Evolutionary conservation across 345 rosid genomes (phyloP).

Genomic region (Aurinia saxatilis): DNA sequence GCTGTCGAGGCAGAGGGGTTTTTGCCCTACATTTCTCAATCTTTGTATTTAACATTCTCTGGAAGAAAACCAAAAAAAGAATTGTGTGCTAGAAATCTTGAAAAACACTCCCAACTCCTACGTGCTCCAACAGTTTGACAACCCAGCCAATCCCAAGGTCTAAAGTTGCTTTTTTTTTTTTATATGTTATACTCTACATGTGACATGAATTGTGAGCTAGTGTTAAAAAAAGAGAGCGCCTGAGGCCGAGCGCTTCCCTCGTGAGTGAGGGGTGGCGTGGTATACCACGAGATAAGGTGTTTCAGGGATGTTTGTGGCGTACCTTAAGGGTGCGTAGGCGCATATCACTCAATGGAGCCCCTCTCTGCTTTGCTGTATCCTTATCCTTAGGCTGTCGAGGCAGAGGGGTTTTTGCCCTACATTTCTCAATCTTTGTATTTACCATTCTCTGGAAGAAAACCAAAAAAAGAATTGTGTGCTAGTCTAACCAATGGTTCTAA

Average conservation of each 20-base stretch:
- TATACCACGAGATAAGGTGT: constrained; percentile 31
- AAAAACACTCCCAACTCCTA: constrained; percentile 57
- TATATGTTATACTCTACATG: not conserved
- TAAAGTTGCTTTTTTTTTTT: not conserved
- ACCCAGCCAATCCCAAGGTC: constrained; percentile 88
- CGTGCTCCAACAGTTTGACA: constrained; percentile 84
- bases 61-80: no score
- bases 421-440: not conserved
- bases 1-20: constrained; percentile 8
- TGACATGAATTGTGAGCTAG: not conserved
- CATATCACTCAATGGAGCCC: constrained; percentile 12
- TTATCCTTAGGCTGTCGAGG: constrained; percentile 1
- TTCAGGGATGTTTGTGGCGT: constrained; percentile 19
- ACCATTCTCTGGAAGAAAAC: no score
- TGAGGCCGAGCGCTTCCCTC: constrained; percentile 39
- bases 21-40: constrained; percentile 10
- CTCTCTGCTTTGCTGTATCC: constrained; percentile 17
- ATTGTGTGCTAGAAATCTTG: constrained; percentile 37
- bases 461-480: not conserved
- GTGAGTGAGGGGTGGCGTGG: constrained; percentile 35
- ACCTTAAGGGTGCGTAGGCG: constrained; percentile 28
- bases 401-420: constrained; percentile 16
- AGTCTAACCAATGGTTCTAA: not conserved
- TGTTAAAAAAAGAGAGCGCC: constrained; percentile 8
- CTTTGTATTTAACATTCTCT: no score